phyloP scores from a whole-genome alignment of 2,329 filamentous ascomycete genomes.

The Aspergillus felis region DNA sequence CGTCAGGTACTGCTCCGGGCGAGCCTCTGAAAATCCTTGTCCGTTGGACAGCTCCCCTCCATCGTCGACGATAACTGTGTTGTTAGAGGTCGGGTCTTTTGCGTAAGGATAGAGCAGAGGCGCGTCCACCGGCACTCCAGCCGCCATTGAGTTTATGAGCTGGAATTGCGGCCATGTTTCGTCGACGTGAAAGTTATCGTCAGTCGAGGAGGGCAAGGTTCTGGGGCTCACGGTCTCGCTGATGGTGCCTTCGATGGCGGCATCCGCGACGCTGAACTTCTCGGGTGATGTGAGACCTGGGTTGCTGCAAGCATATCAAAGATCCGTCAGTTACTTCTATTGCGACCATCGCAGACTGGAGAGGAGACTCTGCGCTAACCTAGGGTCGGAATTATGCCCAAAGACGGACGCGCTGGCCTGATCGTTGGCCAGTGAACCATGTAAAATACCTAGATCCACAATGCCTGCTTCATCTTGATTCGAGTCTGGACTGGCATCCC shows the following conservation, averaged over 20 bases:
- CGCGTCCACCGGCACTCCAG: constrained; percentile 30
- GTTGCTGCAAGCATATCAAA: constrained; percentile 21
- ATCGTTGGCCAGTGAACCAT: constrained; percentile 24
- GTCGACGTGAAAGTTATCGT: constrained; percentile 36
- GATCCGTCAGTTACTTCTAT: constrained; percentile 6
- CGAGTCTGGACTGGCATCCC: constrained; percentile 39
- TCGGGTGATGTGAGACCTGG: constrained; percentile 29
- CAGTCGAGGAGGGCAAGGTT: constrained; percentile 34
- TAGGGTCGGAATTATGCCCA: constrained; percentile 5
- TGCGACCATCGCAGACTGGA: background rate
- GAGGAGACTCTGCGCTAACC: background rate
- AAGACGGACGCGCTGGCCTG: constrained; percentile 18
- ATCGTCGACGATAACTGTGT: constrained; percentile 36
- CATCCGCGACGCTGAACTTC: constrained; percentile 29
- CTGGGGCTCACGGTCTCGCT: constrained; percentile 36
- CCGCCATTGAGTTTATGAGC: constrained; percentile 30
- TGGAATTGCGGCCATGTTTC: constrained; percentile 38
- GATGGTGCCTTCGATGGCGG: constrained; percentile 25
- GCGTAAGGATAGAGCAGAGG: constrained; percentile 31
- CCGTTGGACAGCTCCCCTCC: constrained; percentile 25
- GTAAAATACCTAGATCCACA: constrained; percentile 29
- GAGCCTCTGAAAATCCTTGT: constrained; percentile 26
- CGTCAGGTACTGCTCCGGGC: constrained; percentile 26
- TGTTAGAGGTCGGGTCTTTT: constrained; percentile 25
- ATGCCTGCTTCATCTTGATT: constrained; percentile 35